Percentiles rank a stretch among this genome's conserved stretches.
Conservation (phyloP, 345 rosid species). For the Nephelium lappaceum region DNA sequence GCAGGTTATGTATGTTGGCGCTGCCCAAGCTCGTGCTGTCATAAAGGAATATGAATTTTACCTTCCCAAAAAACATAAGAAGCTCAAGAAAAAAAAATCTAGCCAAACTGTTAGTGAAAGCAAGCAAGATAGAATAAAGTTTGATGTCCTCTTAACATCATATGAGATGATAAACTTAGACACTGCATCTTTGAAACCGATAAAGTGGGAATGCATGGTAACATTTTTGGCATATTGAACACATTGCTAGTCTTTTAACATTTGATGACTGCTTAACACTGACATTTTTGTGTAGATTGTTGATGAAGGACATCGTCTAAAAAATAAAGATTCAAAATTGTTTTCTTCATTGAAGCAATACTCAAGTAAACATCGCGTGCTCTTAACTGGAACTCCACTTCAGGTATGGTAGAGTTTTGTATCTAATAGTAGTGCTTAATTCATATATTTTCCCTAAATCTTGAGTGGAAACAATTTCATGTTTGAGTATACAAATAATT, state of each 20-base stretch:
- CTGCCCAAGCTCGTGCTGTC: slow-evolving; percentile 80
- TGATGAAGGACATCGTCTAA: slow-evolving; percentile 99
- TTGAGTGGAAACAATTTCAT: neutral
- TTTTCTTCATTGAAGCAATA: slow-evolving; percentile 92
- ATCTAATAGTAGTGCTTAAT: neutral
- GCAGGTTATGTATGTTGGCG: slow-evolving; percentile 96
- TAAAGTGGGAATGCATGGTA: slow-evolving; percentile 99
- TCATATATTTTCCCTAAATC: neutral
- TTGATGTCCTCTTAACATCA: slow-evolving; percentile 97
- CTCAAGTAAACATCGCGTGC: slow-evolving; percentile 83
- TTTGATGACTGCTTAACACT: slow-evolving; percentile 26
- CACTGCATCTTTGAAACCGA: slow-evolving; percentile 76
- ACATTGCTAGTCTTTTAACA: slow-evolving; percentile 12
- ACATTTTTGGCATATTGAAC: slow-evolving; percentile 24
- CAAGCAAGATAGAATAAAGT: slow-evolving; percentile 94
- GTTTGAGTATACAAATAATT: neutral
- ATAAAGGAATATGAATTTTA: slow-evolving; percentile 96
- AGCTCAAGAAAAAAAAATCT: slow-evolving; percentile 89
- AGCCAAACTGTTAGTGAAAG: slow-evolving; percentile 75
- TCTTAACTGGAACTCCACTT: slow-evolving; percentile 99
- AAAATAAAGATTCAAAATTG: slow-evolving; percentile 97
- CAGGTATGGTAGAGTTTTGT: slow-evolving; percentile 54
- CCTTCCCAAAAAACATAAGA: slow-evolving; percentile 66
- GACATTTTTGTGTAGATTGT: slow-evolving; percentile 70
- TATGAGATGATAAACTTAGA: slow-evolving; percentile 98